Percentiles rank a stretch among this genome's conserved stretches.
phyloP scores from a whole-genome alignment of 2,329 filamentous ascomycete species.

The Thelonectria rubi region DNA sequence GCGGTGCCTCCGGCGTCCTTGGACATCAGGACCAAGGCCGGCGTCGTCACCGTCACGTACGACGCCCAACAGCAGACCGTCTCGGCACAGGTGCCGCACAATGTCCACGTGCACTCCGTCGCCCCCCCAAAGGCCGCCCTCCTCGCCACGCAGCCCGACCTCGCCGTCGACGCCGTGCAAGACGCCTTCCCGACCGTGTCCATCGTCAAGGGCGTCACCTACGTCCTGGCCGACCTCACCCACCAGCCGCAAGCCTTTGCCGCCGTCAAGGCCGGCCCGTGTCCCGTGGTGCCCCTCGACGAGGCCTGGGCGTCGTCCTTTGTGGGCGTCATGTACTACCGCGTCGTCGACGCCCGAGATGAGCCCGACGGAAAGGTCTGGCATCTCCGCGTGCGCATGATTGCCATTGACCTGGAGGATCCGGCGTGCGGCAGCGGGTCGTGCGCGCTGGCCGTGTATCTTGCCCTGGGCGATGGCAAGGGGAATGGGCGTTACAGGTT shows the following conservation, averaged over 20 bases:
- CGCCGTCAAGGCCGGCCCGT: constrained; percentile 2
- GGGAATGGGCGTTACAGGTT: constrained; percentile 11
- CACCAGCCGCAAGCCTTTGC: constrained; percentile 14
- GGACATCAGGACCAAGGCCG: constrained; percentile 16
- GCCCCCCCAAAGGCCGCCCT: not conserved
- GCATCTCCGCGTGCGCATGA: constrained; percentile 27
- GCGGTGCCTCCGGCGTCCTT: not conserved
- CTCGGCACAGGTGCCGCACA: constrained; percentile 25
- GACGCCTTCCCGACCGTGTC: not conserved
- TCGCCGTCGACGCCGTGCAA: not conserved
- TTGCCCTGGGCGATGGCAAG: constrained; percentile 20
- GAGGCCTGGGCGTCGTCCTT: constrained; percentile 21
- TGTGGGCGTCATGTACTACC: constrained; percentile 24
- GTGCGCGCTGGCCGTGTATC: constrained; percentile 20
- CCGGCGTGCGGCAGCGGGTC: constrained; percentile 24
- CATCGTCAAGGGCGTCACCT: constrained; percentile 20
- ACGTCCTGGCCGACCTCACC: constrained; percentile 16
- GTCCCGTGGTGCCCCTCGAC: constrained; percentile 3
- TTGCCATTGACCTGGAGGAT: constrained; percentile 29
- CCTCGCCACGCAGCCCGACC: constrained; percentile 10
- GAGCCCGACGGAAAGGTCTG: not conserved
- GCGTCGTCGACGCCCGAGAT: not conserved
- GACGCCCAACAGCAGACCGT: constrained; percentile 16
- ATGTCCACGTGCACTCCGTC: constrained; percentile 22
- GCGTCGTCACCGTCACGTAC: constrained; percentile 14